Percentiles rank a stretch among this genome's conserved stretches.
phyloP scores from a whole-genome alignment of 257 asterid species.

The Solanum rostratum region DNA sequence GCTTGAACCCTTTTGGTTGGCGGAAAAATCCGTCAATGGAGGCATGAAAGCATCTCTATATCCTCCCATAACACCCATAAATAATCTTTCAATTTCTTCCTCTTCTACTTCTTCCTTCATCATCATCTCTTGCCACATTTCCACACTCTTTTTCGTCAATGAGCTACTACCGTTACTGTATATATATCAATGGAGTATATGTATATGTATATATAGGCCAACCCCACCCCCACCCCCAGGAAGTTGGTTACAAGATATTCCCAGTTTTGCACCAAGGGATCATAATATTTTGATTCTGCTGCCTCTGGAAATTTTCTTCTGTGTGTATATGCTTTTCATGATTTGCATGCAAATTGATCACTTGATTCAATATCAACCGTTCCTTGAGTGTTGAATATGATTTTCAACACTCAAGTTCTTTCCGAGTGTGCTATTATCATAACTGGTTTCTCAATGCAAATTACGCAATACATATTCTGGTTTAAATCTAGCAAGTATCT shows the following conservation, averaged over 20 bases:
- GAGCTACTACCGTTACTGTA: not conserved
- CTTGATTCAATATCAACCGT: not conserved
- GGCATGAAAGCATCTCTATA: conserved; percentile 38
- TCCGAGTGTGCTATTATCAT: no score
- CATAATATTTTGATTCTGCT: not conserved
- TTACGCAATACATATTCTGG: no score
- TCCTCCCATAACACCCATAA: conserved; percentile 46
- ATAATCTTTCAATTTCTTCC: conserved; percentile 28
- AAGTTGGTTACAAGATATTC: conserved; percentile 16
- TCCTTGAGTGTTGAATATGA: no score
- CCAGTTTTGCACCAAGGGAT: not conserved
- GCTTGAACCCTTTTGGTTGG: not conserved
- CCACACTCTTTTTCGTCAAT: not conserved
- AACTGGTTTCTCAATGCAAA: no score
- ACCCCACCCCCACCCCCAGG: no score
- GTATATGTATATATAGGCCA: not conserved
- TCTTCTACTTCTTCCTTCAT: conserved; percentile 9
- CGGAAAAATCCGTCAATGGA: conserved; percentile 22
- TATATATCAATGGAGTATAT: not conserved
- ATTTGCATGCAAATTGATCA: not conserved
- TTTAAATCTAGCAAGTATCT: no score
- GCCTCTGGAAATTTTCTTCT: not conserved
- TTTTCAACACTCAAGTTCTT: no score
- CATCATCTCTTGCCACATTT: not conserved
- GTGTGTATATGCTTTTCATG: not conserved